Percentiles rank a stretch among this genome's conserved stretches.
phyloP scores from a whole-genome alignment of 176 grass and related monocot genomes.

The Zoysia pacifica region DNA sequence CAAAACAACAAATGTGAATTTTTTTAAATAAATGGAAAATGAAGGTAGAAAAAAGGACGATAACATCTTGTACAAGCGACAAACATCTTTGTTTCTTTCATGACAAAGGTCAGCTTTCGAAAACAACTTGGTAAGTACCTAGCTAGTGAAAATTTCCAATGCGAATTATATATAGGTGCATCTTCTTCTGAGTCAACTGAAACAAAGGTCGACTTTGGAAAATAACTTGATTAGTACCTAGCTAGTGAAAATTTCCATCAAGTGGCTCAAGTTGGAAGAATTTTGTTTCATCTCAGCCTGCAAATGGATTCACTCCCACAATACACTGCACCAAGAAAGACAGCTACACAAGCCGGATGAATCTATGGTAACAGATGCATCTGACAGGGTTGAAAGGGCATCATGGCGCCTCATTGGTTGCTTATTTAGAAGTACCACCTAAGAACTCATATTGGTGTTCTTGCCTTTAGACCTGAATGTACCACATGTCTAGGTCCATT shows the following conservation, averaged over 20 bases:
- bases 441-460: neutral
- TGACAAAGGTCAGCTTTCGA: no score
- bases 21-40: neutral
- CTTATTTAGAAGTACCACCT: neutral
- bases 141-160: no score
- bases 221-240: no score
- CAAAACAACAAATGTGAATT: neutral
- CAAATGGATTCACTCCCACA: neutral
- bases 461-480: no score
- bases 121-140: no score
- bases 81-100: neutral
- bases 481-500: neutral
- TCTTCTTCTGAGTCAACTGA: no score
- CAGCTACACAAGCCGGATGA: neutral
- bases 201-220: no score
- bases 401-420: neutral
- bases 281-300: neutral
- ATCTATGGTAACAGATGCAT: neutral
- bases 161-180: no score
- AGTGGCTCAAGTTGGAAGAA: conserved; percentile 16
- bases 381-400: neutral
- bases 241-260: neutral
- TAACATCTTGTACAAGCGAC: neutral
- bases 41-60: neutral
- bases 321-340: neutral